Percentiles rank a stretch among this genome's conserved stretches.
phyloP scores from a whole-genome alignment of 768 basidiomycete species.

The Mycena floridula region DNA sequence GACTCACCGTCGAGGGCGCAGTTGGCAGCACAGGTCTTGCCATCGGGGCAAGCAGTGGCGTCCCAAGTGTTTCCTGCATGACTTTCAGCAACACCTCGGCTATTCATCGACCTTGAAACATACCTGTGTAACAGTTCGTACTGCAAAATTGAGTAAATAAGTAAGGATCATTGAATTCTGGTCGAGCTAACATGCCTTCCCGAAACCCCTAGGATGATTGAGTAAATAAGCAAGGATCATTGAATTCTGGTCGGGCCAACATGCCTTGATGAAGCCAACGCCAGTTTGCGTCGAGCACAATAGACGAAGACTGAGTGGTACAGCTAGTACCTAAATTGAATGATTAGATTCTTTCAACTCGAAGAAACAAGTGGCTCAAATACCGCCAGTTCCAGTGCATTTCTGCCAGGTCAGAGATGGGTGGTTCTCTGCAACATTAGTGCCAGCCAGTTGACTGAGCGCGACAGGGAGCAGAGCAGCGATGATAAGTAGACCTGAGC shows the following conservation, averaged over 20 bases:
- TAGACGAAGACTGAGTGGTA: constrained; percentile 12
- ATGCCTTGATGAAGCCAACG: constrained; percentile 32
- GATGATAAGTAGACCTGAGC: too few species aligned
- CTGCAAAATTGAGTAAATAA: too few species aligned
- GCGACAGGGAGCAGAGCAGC: constrained; percentile 1
- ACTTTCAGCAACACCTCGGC: too few species aligned
- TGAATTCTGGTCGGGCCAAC: constrained; percentile 30
- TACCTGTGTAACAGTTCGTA: too few species aligned
- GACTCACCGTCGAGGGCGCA: constrained; percentile 40
- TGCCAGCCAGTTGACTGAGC: constrained; percentile 19
- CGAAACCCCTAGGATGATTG: too few species aligned
- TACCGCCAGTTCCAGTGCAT: constrained; percentile 27
- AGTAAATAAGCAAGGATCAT: constrained; percentile 30
- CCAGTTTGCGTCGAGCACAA: constrained; percentile 35
- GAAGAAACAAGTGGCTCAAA: too few species aligned
- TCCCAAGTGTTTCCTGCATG: constrained; percentile 57
- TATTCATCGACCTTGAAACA: too few species aligned
- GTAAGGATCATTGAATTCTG: too few species aligned
- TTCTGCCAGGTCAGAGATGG: constrained; percentile 25
- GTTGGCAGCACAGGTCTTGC: constrained; percentile 37
- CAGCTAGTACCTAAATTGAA: constrained; percentile 23
- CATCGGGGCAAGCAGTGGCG: constrained; percentile 42
- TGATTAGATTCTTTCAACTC: too few species aligned
- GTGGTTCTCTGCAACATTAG: constrained; percentile 28
- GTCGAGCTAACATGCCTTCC: too few species aligned